Evolutionary conservation across 768 basidiomycete species (phyloP).

Genomic region (Gelatoporia subvermispora): DNA sequence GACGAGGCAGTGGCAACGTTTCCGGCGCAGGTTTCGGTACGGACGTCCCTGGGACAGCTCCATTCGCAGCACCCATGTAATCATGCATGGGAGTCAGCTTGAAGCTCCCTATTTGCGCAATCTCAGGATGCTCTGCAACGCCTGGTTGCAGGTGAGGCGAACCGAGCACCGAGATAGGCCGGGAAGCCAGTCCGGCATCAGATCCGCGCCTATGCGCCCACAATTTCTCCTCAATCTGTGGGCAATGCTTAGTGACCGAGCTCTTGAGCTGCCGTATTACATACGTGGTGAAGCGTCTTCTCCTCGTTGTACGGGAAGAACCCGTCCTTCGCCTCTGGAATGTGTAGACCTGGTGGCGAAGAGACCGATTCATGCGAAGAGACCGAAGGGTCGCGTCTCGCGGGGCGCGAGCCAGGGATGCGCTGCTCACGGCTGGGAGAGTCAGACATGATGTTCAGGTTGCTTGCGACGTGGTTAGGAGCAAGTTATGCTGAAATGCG

Average conservation of each 20-base stretch:
- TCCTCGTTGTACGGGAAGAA: slow-evolving; percentile 82
- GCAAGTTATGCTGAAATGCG: too few relatives aligned
- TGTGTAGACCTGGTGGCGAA: slow-evolving; percentile 28
- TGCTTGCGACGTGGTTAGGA: too few relatives aligned
- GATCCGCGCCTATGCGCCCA: slow-evolving; percentile 63
- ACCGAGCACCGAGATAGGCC: slow-evolving; percentile 16
- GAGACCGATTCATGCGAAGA: background rate
- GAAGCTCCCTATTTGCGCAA: slow-evolving; percentile 34
- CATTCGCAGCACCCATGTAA: background rate
- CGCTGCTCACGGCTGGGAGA: too few relatives aligned
- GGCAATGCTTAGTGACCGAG: background rate
- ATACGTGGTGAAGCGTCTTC: slow-evolving; percentile 68
- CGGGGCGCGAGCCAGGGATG: too few relatives aligned
- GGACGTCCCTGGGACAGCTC: background rate
- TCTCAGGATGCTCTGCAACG: slow-evolving; percentile 11
- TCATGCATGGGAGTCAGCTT: slow-evolving; percentile 34
- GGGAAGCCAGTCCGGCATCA: slow-evolving; percentile 41
- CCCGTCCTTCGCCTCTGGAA: slow-evolving; percentile 56
- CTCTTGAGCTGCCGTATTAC: slow-evolving; percentile 19
- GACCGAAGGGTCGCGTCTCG: too few relatives aligned
- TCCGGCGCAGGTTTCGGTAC: background rate
- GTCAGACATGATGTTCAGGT: too few relatives aligned
- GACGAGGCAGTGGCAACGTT: background rate
- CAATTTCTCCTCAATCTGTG: slow-evolving; percentile 70
- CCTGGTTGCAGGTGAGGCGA: slow-evolving; percentile 13